Base-by-base conservation (phyloP, 805 yeast species). In the Tetrapisispora fleetii region DNA sequence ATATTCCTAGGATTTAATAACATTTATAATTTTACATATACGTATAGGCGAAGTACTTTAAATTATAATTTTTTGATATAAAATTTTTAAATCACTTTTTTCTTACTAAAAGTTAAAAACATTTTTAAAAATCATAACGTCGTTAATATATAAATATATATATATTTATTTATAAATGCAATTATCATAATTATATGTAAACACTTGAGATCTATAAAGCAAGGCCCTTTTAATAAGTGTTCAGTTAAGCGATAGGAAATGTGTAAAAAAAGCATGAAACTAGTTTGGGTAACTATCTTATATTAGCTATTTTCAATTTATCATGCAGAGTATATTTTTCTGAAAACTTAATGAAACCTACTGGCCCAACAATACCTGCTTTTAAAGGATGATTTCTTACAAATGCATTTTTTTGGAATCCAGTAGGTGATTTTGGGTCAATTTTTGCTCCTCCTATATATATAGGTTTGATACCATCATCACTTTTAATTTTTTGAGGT, bases 341-440 rank as follows among this genome's bases (percentile, higher is more conserved):
- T 24, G 46, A 43, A 27, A 36, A 24, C 10, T 37, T 6, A 41
- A 61, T 28, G 11, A 60, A 56, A 2, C 64, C 67, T 10, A 56
- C 48, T 4, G 67, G 65, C 1, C 66, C 67, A n/a, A 63, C 60
- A 14, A 62, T 54, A 43, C 54, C 55, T 1, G 59, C 54, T 35
- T 49, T 58, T 14, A 64, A 43, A 42, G 55, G 60, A 48, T 66
- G 68, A 44, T 66, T 63, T 43, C 47, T 48, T 36, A 48, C 10
- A 44, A 40, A 17, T 1, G 30, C 5, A 2, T 16, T 28, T 37
- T 13, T 19, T 24, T 21, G 17, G 18, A 13, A 24, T n/a, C 10
- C 33, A 18, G 19, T 39, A 21, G 18, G 38, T 4, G 30, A 14
- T 40, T 39, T 40, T 8, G 36, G 17, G 18, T 33, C 33, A 7